These are phyloP conservation scores for Lentinula guzmanii DNA, from an alignment of 768 basidiomycete species.

Conservation along the genomic window DNA sequence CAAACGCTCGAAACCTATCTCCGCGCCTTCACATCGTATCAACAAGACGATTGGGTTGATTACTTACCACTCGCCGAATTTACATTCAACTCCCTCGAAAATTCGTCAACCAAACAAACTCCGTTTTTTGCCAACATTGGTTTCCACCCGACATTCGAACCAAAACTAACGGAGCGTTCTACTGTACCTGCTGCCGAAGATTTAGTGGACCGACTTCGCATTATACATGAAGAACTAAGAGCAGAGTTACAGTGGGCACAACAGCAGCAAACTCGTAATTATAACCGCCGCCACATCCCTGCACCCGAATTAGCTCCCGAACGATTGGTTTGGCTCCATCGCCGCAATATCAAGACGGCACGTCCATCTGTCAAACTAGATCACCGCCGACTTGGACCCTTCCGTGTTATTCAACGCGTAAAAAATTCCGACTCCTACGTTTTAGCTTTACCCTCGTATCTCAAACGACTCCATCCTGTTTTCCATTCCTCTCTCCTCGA, in stretches of 20 bases:
- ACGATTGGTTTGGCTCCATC: conserved; percentile 13
- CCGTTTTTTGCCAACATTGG: conserved; percentile 31
- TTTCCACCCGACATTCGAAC: too few species aligned
- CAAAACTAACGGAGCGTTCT: too few species aligned
- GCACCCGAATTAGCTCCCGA: conserved; percentile 3
- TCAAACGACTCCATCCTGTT: conserved; percentile 18
- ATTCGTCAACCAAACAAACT: conserved; percentile 24
- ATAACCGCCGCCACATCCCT: too few species aligned
- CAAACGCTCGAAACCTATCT: conserved; percentile 15
- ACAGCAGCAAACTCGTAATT: too few species aligned
- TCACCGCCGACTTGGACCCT: conserved; percentile 13
- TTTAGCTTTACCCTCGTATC: conserved; percentile 10
- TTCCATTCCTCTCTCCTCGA: conserved; percentile 15
- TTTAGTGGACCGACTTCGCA: conserved; percentile 3
- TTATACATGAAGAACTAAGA: conserved; percentile 11
- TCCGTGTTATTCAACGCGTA: conserved; percentile 1
- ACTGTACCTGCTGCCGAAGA: background rate
- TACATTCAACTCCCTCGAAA: conserved; percentile 28
- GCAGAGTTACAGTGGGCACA: conserved; percentile 5
- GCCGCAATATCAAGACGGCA: conserved; percentile 17
- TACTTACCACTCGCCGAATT: conserved; percentile 35
- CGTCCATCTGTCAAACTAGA: conserved; percentile 20
- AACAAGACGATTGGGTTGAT: conserved; percentile 38
- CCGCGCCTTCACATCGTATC: conserved; percentile 24
- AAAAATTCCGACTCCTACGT: background rate